These are phyloP conservation scores for Populus deltoides DNA, from an alignment of 345 rosid species.

Conservation along the genomic window DNA sequence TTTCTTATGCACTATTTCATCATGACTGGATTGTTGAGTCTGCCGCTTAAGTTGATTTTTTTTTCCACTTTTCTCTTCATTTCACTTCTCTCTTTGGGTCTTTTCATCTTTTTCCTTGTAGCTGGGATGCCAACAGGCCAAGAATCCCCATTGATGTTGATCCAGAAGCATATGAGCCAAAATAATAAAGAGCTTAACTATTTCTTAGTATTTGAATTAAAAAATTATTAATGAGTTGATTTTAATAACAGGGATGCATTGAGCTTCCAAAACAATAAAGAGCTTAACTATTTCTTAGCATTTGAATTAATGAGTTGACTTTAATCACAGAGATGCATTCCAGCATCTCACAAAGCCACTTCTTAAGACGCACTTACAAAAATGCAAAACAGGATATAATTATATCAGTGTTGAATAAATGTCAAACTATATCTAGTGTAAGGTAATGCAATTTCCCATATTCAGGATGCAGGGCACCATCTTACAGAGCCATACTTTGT, in stretches of 20 bases:
- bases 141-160: background rate
- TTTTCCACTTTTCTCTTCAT: background rate
- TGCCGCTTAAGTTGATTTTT: background rate
- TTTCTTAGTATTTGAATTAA: background rate
- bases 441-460: background rate
- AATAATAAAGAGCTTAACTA: background rate
- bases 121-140: background rate
- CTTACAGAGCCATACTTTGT: background rate
- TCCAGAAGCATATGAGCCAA: background rate
- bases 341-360: background rate
- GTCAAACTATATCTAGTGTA: background rate
- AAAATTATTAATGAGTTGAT: background rate
- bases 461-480: background rate
- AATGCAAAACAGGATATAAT: background rate
- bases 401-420: background rate
- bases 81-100: background rate
- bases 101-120: background rate
- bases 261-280: background rate
- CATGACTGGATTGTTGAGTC: background rate
- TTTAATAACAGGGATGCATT: too few species aligned
- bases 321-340: background rate
- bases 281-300: background rate
- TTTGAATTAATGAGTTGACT: background rate
- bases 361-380: background rate
- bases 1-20: background rate